These are phyloP conservation scores for Mycena capillaripes DNA, from an alignment of 768 basidiomycete genomes.

Conservation along the genomic window DNA sequence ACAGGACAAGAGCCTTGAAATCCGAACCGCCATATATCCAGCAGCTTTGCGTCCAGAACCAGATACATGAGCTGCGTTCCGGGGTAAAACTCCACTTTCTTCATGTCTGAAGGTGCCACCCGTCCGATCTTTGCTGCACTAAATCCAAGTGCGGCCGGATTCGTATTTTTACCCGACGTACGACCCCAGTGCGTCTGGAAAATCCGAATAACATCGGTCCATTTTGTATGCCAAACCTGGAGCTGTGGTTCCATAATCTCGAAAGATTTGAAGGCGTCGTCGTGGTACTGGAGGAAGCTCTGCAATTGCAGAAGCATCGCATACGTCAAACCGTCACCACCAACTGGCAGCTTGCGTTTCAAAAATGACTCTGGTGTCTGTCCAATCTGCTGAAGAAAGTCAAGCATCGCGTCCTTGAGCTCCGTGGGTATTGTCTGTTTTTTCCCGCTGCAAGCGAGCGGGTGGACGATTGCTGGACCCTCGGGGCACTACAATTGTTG, in stretches of 20 bases:
- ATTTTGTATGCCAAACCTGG: conserved; percentile 35
- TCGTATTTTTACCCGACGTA: conserved; percentile 17
- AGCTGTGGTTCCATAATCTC: conserved; percentile 33
- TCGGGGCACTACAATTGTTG: not conserved
- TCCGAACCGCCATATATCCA: conserved; percentile 50
- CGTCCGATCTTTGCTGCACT: conserved; percentile 47
- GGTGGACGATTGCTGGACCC: conserved; percentile 25
- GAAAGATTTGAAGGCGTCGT: conserved; percentile 28
- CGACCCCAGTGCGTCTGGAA: conserved; percentile 49
- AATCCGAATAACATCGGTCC: conserved; percentile 36
- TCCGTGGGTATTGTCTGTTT: too few relatives aligned
- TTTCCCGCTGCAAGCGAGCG: too few relatives aligned
- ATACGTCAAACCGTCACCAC: conserved; percentile 54
- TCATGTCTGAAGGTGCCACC: conserved; percentile 46
- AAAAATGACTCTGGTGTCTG: too few relatives aligned
- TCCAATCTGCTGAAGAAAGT: too few relatives aligned
- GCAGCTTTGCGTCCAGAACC: conserved; percentile 46
- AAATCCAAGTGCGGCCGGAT: conserved; percentile 49
- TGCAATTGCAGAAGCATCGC: conserved; percentile 15
- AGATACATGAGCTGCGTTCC: conserved; percentile 38
- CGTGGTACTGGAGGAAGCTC: conserved; percentile 34
- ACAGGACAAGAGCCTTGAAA: not conserved
- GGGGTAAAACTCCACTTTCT: conserved; percentile 40
- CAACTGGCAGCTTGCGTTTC: conserved; percentile 41
- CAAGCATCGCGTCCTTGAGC: too few relatives aligned